These are phyloP conservation scores for Auxenochlorella pyrenoidosa DNA, from an alignment of 139 green algal genomes.

Conservation along the genomic window DNA sequence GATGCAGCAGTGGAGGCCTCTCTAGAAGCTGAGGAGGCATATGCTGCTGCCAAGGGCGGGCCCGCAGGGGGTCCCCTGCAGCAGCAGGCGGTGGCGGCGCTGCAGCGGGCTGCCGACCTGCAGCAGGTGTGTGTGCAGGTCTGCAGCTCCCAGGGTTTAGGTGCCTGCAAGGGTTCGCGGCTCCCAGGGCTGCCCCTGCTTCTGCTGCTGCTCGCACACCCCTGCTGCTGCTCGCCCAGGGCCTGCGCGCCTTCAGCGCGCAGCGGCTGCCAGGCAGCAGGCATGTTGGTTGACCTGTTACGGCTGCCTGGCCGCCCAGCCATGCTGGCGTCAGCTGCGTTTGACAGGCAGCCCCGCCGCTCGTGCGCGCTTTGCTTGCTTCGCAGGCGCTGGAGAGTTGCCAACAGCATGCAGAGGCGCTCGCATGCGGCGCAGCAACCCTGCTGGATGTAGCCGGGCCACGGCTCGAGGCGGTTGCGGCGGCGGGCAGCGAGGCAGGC, in stretches of 20 bases:
- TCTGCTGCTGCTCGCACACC: no score
- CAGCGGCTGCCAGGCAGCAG: not conserved
- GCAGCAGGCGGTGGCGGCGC: slow-evolving; percentile 41
- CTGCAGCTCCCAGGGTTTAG: no score
- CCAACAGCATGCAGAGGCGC: slow-evolving; percentile 43
- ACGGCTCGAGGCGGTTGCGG: not conserved
- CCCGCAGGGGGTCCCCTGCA: slow-evolving; percentile 22
- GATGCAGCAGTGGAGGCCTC: slow-evolving; percentile 29
- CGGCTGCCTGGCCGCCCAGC: no score
- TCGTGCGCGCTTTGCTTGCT: not conserved
- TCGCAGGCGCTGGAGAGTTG: slow-evolving; percentile 56
- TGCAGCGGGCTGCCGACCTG: slow-evolving; percentile 53
- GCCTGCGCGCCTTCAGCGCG: not conserved
- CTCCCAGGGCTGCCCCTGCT: no score
- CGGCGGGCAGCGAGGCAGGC: not conserved
- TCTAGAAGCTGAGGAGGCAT: slow-evolving; percentile 20
- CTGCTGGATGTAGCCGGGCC: slow-evolving; percentile 36
- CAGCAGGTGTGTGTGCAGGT: slow-evolving; percentile 58
- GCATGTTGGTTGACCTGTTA: not conserved
- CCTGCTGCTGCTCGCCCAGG: no score
- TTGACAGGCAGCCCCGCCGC: no score
- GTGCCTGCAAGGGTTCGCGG: no score
- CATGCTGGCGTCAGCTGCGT: no score
- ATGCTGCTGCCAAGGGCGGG: not conserved
- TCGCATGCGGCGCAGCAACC: slow-evolving; percentile 45